Conservation (phyloP, 371 early-diverging fungal genomes). For the Haplosporangium sp. region DNA sequence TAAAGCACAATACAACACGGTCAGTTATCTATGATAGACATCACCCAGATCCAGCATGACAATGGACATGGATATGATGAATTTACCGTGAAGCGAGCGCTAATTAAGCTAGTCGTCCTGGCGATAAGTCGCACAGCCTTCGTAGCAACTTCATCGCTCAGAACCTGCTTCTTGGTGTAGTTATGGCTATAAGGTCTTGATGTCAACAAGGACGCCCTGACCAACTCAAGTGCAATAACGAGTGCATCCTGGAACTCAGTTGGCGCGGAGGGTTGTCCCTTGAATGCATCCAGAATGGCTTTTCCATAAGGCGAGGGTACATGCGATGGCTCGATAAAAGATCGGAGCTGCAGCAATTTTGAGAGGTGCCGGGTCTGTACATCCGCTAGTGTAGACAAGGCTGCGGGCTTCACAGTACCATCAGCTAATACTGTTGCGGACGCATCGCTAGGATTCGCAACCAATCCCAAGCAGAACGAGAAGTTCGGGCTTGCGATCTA, state of each 20-base stretch:
- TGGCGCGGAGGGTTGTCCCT: conserved; percentile 22
- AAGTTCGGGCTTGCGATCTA: conserved; percentile 26
- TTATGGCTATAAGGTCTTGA: conserved; percentile 63
- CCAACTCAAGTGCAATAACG: conserved; percentile 69
- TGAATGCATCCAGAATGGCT: conserved; percentile 29
- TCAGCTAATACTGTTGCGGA: conserved; percentile 26
- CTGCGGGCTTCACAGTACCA: conserved; percentile 15
- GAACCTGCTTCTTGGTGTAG: conserved; percentile 57
- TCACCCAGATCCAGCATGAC: too few species aligned
- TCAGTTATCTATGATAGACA: background rate
- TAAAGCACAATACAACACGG: conserved; percentile 1
- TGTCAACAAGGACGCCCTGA: conserved; percentile 67
- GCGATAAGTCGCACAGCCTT: conserved; percentile 33
- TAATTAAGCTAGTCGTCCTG: conserved; percentile 25
- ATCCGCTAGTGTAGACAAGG: conserved; percentile 27
- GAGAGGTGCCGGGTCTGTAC: conserved; percentile 39
- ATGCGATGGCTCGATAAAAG: conserved; percentile 39
- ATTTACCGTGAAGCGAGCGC: conserved; percentile 44
- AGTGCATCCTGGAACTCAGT: conserved; percentile 63
- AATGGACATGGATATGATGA: background rate
- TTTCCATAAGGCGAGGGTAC: conserved; percentile 38
- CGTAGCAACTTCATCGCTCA: conserved; percentile 56
- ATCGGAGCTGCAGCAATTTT: conserved; percentile 42
- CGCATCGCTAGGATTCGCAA: conserved; percentile 34
- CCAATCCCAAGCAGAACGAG: conserved; percentile 26